Base-by-base conservation (phyloP, 2,329 filamentous ascomycete species). In the Cyclaneusma minus region DNA sequence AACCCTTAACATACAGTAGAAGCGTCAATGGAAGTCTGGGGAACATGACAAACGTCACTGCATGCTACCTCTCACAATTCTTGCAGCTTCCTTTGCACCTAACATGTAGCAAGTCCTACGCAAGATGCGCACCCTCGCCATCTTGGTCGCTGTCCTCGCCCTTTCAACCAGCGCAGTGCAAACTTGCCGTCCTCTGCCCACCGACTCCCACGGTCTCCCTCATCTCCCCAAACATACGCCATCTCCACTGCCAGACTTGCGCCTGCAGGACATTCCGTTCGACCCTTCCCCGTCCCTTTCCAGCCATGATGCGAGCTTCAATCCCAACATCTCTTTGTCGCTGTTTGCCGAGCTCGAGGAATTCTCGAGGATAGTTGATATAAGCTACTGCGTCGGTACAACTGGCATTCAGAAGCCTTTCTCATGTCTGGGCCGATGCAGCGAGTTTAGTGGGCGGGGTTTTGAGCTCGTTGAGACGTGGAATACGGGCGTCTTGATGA, bases 351-450 rank as follows among this genome's bases (percentile, higher is more conserved):
- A 81, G 11, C 70, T 98, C 9, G 84, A 94, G 51, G 80, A 92
- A 43, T 61, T 87, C 29, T 71, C 87, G n/a, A 75, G 85, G 28
- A 66, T 95, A 14, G 87, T 94, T 35, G 89, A 98, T 49, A 89
- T 95, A 32, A 62, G 83, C 24, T 95, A 95, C 54, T 98, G 89
- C 50, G 80, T 95, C 31, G 84, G 85, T 34, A 74, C 67, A 4
- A 76, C 79, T 0, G 89, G 87, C 20, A 74, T 98, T 34, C 62
- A 64, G 25, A 72, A 74, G 38, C 89, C 89, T 0, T 98, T 98
- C 49, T 55, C 64, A 16, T 98, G 89, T 51, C 66, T 75, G 9
- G 89, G 80, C 32, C 78, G 81, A 37, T 98, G 89, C 54, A 58
- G 60, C 19, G 83, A 94, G 30, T 94, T 95, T 35, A 70, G 79